Conservation (phyloP, 345 rosid genomes). For the Salix koriyanagi region DNA sequence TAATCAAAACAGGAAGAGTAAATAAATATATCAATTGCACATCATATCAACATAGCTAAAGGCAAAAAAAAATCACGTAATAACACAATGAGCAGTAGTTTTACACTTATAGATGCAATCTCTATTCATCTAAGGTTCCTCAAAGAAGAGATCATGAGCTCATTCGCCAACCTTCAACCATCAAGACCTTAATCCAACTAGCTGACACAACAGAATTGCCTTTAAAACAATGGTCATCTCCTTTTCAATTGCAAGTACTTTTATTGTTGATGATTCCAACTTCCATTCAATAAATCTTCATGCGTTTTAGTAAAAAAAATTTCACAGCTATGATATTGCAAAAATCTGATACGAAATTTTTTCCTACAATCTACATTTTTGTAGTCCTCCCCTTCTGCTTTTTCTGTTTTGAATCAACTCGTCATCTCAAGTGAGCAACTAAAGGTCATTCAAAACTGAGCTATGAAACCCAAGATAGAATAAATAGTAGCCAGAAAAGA, state of each 20-base stretch:
- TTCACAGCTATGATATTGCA: too few species aligned
- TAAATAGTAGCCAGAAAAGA: too few species aligned
- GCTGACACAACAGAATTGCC: background rate
- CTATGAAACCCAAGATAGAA: background rate
- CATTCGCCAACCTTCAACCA: background rate
- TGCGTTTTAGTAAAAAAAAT: background rate
- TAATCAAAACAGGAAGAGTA: background rate
- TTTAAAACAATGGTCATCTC: background rate
- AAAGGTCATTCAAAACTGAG: background rate
- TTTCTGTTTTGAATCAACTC: background rate
- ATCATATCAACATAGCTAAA: too few species aligned
- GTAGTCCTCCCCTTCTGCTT: background rate
- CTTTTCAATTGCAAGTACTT: background rate
- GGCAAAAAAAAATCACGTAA: too few species aligned
- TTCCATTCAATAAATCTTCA: background rate
- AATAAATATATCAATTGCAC: too few species aligned
- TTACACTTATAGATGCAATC: too few species aligned
- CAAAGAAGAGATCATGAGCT: background rate
- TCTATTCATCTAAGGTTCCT: too few species aligned
- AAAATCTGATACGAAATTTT: too few species aligned
- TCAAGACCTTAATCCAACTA: background rate
- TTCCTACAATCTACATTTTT: background rate
- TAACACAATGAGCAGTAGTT: too few species aligned
- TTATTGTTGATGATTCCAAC: background rate
- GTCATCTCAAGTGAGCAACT: background rate